A percentile compares a stretch with the other conserved stretches of the same genome.
phyloP scores from a whole-genome alignment of 345 rosid genomes.

The Citropsis articulata region DNA sequence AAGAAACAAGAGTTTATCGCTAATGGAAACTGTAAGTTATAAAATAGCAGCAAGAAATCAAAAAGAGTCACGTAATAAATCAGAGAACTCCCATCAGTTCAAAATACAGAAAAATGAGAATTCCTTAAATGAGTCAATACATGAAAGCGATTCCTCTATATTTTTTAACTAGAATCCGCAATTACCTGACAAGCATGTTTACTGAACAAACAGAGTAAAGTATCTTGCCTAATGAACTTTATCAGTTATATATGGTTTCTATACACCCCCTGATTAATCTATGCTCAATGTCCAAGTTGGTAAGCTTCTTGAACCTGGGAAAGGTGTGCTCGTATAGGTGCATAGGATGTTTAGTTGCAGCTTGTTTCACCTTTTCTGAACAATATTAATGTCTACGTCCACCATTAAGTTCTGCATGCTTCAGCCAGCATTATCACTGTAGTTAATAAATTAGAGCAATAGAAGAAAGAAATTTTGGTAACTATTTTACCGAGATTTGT shows the following conservation, averaged over 20 bases:
- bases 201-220: neutral
- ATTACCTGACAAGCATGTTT: neutral
- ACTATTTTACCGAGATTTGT: neutral
- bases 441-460: neutral
- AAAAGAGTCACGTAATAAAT: neutral
- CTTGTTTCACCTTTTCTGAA: neutral
- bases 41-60: neutral
- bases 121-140: neutral
- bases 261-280: neutral
- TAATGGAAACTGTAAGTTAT: neutral
- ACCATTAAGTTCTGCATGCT: neutral
- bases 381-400: neutral
- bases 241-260: neutral
- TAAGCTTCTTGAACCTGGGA: neutral
- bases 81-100: neutral
- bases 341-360: neutral
- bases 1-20: neutral
- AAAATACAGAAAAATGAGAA: neutral
- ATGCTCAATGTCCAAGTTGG: neutral
- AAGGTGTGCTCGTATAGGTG: neutral
- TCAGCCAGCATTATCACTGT: neutral
- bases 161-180: neutral
- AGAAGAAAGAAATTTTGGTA: neutral
- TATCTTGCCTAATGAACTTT: neutral
- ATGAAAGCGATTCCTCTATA: neutral